Evolutionary conservation across 2,329 filamentous ascomycete species (phyloP), one percentile per base, ranked within the genome.

Genomic region (Triangularia setosa): DNA sequence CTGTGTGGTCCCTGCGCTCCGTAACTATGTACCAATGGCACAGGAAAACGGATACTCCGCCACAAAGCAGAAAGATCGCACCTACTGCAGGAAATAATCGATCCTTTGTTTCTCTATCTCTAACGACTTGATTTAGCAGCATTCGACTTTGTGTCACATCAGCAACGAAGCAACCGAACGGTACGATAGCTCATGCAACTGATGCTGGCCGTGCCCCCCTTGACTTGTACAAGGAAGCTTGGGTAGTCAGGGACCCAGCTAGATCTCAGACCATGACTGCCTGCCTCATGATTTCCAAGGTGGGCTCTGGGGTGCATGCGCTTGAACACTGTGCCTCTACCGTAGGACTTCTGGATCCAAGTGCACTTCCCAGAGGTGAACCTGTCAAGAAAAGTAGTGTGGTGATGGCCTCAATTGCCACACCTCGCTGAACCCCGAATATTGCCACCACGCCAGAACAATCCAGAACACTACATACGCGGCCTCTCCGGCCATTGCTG

Each of bases 331-430:
- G 23, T 25, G 40, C 35, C 44, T 18, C 16, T 5, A 21, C 9
- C 27, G 48, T 61, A 24, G 5, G n/a, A n/a, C 60, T 61, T 52
- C 55, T 61, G 60, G 28, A 61, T 21, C 60, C 44, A 14, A 14
- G 21, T 35, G 33, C 33, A 14, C 44, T 61, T 30, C 60, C 60
- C 21, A 18, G 3, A 6, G 60, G 60, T 16, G 60, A 61, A 24
- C 9, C 3, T n/a, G n/a, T n/a, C n/a, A n/a, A n/a, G n/a, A n/a
- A n/a, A n/a, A n/a, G n/a, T n/a, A n/a, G n/a, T n/a, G n/a, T n/a
- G n/a, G n/a, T n/a, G n/a, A n/a, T n/a, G n/a, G n/a, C n/a, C n/a
- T n/a, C n/a, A n/a, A n/a, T n/a, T n/a, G n/a, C n/a, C n/a, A n/a
- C n/a, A n/a, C n/a, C n/a, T n/a, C n/a, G n/a, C n/a, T n/a, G n/a